phyloP scores from a whole-genome alignment of 345 rosid genomes.

The Psidium guajava region DNA sequence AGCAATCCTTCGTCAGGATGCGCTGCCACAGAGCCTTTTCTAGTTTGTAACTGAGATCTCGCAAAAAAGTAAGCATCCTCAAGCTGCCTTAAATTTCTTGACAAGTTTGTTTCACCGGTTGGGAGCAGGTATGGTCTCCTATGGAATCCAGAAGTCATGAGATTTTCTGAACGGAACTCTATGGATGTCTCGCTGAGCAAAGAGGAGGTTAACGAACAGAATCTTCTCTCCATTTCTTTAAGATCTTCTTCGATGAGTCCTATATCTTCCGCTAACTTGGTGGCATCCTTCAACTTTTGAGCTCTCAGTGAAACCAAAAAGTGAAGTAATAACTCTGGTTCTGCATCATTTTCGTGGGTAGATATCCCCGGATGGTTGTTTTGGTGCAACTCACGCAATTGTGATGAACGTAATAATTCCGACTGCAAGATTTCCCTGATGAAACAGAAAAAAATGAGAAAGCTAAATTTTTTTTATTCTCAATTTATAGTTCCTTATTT shows the following conservation, averaged over 20 bases:
- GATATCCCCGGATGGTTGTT: slow-evolving; percentile 18
- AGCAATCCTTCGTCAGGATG: slow-evolving; percentile 32
- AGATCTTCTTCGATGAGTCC: slow-evolving; percentile 58
- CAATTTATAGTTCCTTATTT: background rate
- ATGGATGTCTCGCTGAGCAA: slow-evolving; percentile 9
- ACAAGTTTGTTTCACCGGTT: slow-evolving; percentile 34
- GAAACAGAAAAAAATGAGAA: background rate
- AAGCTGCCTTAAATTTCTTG: slow-evolving; percentile 43
- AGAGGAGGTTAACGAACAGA: slow-evolving; percentile 14
- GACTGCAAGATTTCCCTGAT: slow-evolving; percentile 81
- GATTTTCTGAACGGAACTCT: slow-evolving; percentile 8
- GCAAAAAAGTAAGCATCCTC: slow-evolving; percentile 73
- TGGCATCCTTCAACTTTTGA: slow-evolving; percentile 49
- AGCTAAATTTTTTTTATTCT: background rate
- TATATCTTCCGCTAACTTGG: slow-evolving; percentile 51
- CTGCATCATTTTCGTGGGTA: slow-evolving; percentile 29
- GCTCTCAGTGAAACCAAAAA: slow-evolving; percentile 53
- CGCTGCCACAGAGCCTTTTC: slow-evolving; percentile 13
- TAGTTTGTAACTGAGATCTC: slow-evolving; percentile 41
- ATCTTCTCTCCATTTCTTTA: slow-evolving; percentile 50
- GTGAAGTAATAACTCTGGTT: slow-evolving; percentile 50
- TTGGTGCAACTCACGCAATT: slow-evolving; percentile 10
- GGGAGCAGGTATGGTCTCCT: slow-evolving; percentile 7
- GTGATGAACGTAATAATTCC: slow-evolving; percentile 28
- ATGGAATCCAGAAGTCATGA: slow-evolving; percentile 5